Base-by-base conservation (phyloP, 2,329 filamentous ascomycete genomes). In the Ramularia collo-cygni region DNA sequence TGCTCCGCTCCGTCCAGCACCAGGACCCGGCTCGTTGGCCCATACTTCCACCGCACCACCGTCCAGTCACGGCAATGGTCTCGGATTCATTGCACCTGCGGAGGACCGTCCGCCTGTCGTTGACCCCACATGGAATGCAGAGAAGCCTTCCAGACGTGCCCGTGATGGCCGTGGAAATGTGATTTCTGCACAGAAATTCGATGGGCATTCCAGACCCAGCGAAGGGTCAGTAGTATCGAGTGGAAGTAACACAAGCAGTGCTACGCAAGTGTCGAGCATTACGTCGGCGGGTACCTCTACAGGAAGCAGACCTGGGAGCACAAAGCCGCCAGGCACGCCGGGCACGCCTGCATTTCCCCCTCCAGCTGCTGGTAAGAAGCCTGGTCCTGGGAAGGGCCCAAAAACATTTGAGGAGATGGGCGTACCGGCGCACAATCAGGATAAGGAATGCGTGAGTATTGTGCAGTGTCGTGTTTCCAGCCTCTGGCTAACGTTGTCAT, bases 391-490 rank as follows among this genome's bases (percentile, higher is more conserved):
- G 35, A 85, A 88, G 59, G 92, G 90, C 8, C 90, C 92, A 1
- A 86, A 92, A 55, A 96, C 92, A 0, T 98, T 98, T 62, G 90
- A 95, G 60, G 89, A 93, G 60, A 98, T 98, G 92, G 92, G 92
- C 28, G 90, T 98, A 54, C 86, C 88, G 5, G 76, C 81, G 55
- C 80, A 74, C 34, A 89, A 92, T 64, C 76, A 81, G 46, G 85
- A 95, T n/a, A 77, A 77, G 51, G 89, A 96, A 65, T 98, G 90
- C 70, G 89, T 95, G 40, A 51, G 50, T 54, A 6, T 17, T 29
- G n/a, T n/a, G n/a, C n/a, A n/a, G n/a, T n/a, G n/a, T n/a, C n/a
- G n/a, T n/a, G n/a, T n/a, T n/a, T n/a, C n/a, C n/a, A n/a, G 6
- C 21, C 21, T 24, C 10, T 24, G 21, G 10, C 26, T 35, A 35